Percentiles rank a stretch among this genome's conserved stretches.
Evolutionary conservation across 2,329 filamentous ascomycete species (phyloP).

Genomic region (Cadophora sp.): DNA sequence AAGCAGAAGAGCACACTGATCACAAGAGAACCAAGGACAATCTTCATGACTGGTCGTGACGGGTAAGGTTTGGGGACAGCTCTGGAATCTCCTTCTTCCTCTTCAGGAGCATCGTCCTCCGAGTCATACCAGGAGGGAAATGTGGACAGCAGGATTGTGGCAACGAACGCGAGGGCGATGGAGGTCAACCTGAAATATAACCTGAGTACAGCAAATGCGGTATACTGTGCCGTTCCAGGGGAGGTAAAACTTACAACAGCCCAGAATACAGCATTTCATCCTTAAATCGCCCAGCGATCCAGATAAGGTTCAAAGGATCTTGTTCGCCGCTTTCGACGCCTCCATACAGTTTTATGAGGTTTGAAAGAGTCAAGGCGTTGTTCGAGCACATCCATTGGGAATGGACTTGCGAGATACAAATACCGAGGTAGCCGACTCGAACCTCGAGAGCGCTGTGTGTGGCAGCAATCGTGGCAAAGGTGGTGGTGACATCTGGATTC

Average conservation of each 20-base stretch:
- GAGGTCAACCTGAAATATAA: not conserved
- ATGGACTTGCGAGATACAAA: not conserved
- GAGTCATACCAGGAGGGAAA: not conserved
- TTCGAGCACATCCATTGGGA: slow-evolving; percentile 1
- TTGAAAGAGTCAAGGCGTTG: not conserved
- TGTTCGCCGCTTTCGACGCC: not conserved
- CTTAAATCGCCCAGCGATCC: not conserved
- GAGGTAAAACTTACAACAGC: not conserved
- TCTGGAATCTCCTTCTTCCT: not conserved
- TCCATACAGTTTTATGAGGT: not conserved
- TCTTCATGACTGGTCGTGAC: not conserved
- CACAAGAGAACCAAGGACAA: not conserved
- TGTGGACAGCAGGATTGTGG: not conserved
- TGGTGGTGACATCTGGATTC: not conserved
- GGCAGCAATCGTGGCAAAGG: not conserved
- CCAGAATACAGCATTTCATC: not conserved
- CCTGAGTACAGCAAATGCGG: not conserved
- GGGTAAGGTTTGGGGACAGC: not conserved
- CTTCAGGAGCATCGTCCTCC: not conserved
- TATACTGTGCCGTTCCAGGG: not conserved
- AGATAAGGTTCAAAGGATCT: not conserved
- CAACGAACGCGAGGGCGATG: not conserved
- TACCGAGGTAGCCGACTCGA: not conserved
- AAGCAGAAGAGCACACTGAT: not conserved
- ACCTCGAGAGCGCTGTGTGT: not conserved